phyloP scores from a whole-genome alignment of 306 rosid genomes.

The Abrus precatorius region DNA sequence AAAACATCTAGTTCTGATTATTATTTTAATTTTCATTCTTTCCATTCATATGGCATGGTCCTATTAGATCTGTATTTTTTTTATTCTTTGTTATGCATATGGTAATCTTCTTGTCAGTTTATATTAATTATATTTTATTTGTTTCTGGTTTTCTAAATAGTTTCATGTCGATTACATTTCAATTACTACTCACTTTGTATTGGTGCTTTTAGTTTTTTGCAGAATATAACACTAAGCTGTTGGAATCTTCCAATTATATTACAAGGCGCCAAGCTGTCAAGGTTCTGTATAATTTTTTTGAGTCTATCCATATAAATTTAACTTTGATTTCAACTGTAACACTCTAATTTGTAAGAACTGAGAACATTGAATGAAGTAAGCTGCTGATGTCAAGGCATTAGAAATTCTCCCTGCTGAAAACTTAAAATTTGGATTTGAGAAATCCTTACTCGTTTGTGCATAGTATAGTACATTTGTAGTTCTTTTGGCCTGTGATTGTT shows the following conservation, averaged over 20 bases:
- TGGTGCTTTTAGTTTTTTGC: conserved; percentile 78
- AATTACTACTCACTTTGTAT: conserved; percentile 27
- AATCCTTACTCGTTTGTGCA: not conserved
- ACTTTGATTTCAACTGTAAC: conserved; percentile 32
- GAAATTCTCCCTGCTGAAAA: conserved; percentile 26
- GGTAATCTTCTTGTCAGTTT: conserved; percentile 33
- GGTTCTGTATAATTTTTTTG: conserved; percentile 55
- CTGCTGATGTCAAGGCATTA: conserved; percentile 25
- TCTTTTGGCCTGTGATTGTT: conserved; percentile 22
- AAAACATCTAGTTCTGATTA: conserved; percentile 2
- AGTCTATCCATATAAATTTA: conserved; percentile 17
- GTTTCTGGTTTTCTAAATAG: conserved; percentile 10
- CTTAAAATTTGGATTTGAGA: conserved; percentile 8
- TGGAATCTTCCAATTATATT: conserved; percentile 94
- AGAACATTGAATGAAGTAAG: conserved; percentile 27
- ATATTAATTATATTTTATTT: conserved; percentile 15
- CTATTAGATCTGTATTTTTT: not conserved
- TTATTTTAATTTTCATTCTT: conserved; percentile 15
- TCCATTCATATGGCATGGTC: not conserved
- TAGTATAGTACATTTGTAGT: not conserved
- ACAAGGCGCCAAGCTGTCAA: conserved; percentile 98
- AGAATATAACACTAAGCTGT: conserved; percentile 89
- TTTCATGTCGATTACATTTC: conserved; percentile 34
- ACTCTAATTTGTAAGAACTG: conserved; percentile 4
- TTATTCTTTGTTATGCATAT: conserved; percentile 27